Conservation (phyloP, 345 rosid genomes). For the Salix udensis region DNA sequence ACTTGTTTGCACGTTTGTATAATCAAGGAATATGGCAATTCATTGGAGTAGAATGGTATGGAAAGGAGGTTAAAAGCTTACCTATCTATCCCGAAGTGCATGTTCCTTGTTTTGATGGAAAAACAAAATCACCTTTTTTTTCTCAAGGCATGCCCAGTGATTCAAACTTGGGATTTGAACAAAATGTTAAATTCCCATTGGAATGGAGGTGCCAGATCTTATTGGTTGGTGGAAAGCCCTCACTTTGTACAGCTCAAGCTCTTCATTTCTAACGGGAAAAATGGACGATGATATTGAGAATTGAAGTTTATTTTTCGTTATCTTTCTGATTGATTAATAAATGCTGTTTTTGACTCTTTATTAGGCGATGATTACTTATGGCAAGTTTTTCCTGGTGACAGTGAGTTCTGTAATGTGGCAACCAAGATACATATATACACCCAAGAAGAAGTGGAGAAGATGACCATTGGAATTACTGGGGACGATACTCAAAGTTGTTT, state of each 20-base stretch:
- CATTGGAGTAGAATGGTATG: background rate
- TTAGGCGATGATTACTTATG: background rate
- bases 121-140: background rate
- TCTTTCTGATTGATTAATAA: background rate
- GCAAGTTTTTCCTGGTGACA: slow-evolving; percentile 15
- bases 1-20: too few relatives aligned
- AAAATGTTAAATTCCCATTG: too few relatives aligned
- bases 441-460: slow-evolving; percentile 71
- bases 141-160: too few relatives aligned
- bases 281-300: too few relatives aligned
- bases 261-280: background rate
- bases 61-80: background rate
- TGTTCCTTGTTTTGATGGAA: background rate
- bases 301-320: too few relatives aligned
- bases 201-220: too few relatives aligned
- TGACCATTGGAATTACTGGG: slow-evolving; percentile 44
- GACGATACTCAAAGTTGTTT: slow-evolving; percentile 90
- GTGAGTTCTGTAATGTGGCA: slow-evolving; percentile 81
- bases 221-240: too few relatives aligned
- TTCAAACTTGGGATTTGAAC: too few relatives aligned
- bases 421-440: slow-evolving; percentile 63
- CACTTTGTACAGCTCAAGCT: background rate
- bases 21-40: background rate
- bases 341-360: background rate
- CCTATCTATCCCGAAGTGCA: background rate